Base-by-base conservation (phyloP, 495 filamentous ascomycete genomes). In the Talaromyces thailandensis region DNA sequence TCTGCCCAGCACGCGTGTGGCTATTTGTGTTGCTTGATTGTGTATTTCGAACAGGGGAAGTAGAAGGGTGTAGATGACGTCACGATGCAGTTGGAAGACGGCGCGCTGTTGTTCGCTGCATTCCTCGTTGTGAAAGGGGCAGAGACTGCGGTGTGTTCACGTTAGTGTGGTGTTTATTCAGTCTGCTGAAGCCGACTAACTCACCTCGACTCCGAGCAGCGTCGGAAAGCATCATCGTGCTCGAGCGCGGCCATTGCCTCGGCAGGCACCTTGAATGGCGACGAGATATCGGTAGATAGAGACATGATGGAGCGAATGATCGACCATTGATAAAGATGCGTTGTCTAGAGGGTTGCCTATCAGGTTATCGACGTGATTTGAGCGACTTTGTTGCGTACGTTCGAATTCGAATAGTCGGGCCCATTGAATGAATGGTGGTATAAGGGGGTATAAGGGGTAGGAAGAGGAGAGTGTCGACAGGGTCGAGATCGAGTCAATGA, bases 61-160 rank as follows among this genome's bases (percentile, higher is more conserved):
- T 56, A 84, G 75, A 18, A 86, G 74, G 43, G 82, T 82, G 65
- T 86, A 82, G 61, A 85, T 81, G 60, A 86, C 78, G 56, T 86
- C 84, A 64, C 83, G 81, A 61, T 86, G 82, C n/a, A 85, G 72
- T 6, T 84, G 76, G 70, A 81, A 84, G 24, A 72, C 69, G 56
- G 76, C 74, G 65, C 79, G 75, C 43, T 77, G 74, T 51, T 75
- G 63, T 25, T 67, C 50, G 58, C 70, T 68, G 67, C 75, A 79
- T 53, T 69, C 68, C 58, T 75, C 69, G 45, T 64, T 68, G 65
- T 85, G 82, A 52, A 66, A 65, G n/a, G 70, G 57, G 65, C 81
- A 85, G 68, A 85, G 84, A 61, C 79, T 82, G 66, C 28, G 32
- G 2, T 3, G 6, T 28, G 37, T 57, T 28, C 50, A 52, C 18